Evolutionary conservation across 495 filamentous ascomycete genomes (phyloP), one percentile per base, ranked within the genome.

Genomic region (Podospora sp.): DNA sequence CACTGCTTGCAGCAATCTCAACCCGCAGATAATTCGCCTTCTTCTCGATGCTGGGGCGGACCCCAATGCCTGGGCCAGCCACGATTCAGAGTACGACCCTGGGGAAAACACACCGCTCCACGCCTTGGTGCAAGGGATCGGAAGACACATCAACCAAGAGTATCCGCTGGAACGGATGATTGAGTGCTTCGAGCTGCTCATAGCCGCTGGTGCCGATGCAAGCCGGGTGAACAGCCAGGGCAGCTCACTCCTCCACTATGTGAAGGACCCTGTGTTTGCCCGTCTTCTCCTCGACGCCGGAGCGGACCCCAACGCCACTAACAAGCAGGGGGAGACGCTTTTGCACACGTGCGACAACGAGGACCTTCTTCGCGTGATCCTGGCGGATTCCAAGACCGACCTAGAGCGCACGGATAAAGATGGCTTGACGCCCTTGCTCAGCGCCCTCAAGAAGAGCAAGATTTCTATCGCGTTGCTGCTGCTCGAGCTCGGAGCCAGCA

Each of bases 11-110:
- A 24, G 12, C 12, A 14, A 21, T 5, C n/a, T 4, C 6, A 57
- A 24, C 24, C 53, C 53, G 20, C n/a, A 24, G 24, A 26, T 57
- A 3, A 51, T 71, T 25, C 69, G 58, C 11, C 61, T 77, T 0
- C 67, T 80, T 20, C 63, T 80, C 4, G 40, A 65, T 11, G 65
- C 71, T 21, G 72, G 75, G 6, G 74, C 72, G 3, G 68, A 69
- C 59, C 57, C 71, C 9, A 74, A 75, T 40, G 49, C 55, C 12
- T 52, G 49, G 18, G 21, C 18, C 49, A n/a, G 18, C 21, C 18
- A 18, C 2, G 53, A 64, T 14, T 53, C 69, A 14, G n/a, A 22
- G 1, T 49, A 69, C 24, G 75, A 75, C 25, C 12, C 20, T 6
- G 53, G 12, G 5, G 53, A 20, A 21, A 49, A 51, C 27, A 71